Conservation (phyloP, 176 grass and related monocot genomes). For the Triticum monococcum region DNA sequence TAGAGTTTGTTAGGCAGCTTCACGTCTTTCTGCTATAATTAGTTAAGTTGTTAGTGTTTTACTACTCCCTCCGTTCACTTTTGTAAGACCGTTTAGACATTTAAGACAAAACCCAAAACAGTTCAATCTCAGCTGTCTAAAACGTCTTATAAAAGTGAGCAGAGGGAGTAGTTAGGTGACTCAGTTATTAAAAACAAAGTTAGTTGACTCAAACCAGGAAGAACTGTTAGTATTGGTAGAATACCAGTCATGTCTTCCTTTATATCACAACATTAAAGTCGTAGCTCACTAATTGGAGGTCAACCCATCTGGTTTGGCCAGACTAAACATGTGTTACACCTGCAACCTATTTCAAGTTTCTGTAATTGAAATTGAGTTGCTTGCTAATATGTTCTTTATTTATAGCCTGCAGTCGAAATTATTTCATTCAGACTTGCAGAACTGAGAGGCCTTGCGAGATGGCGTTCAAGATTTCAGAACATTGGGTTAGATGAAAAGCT, state of each 20-base stretch:
- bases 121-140: no score
- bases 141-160: no score
- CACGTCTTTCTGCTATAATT: slow-evolving; percentile 1
- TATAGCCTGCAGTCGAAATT: slow-evolving; percentile 89
- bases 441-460: slow-evolving; percentile 88
- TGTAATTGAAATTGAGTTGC: neutral
- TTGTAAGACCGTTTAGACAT: no score
- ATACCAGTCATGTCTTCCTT: neutral
- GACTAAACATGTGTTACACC: neutral
- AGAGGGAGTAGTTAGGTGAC: neutral
- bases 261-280: neutral
- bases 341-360: slow-evolving; percentile 8
- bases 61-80: neutral
- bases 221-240: neutral
- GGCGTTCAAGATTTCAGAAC: slow-evolving; percentile 74
- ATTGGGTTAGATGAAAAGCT: slow-evolving; percentile 92
- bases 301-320: neutral
- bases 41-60: neutral
- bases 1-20: slow-evolving; percentile 1
- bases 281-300: slow-evolving; percentile 15
- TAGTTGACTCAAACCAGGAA: neutral
- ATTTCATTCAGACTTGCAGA: slow-evolving; percentile 91
- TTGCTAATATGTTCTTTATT: slow-evolving; percentile 37
- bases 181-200: neutral
- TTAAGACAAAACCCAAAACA: no score